Conservation (phyloP, 2,329 filamentous ascomycete genomes). For the Elsinoe arachidis region DNA sequence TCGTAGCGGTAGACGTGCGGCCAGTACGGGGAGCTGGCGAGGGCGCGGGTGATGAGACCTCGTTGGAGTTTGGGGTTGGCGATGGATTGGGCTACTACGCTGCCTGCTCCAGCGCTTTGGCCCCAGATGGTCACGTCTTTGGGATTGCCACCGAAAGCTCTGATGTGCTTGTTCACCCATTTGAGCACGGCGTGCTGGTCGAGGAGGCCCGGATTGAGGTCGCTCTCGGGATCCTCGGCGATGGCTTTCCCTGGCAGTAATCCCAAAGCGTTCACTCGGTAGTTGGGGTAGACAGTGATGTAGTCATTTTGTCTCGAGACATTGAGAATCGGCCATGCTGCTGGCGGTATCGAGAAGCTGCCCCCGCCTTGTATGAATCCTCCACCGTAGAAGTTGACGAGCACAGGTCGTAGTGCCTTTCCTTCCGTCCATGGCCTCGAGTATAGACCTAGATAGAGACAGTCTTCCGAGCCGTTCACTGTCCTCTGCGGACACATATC, state of each 20-base stretch:
- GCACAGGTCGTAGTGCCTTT: slow-evolving; percentile 45
- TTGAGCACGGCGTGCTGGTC: slow-evolving; percentile 44
- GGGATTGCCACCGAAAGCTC: slow-evolving; percentile 38
- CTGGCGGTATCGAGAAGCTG: slow-evolving; percentile 47
- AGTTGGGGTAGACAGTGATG: slow-evolving; percentile 45
- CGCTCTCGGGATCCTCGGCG: slow-evolving; percentile 34
- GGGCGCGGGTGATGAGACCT: slow-evolving; percentile 38
- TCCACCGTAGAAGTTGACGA: slow-evolving; percentile 54
- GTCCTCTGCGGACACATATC: slow-evolving; percentile 53
- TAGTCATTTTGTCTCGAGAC: slow-evolving; percentile 44
- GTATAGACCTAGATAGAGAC: slow-evolving; percentile 53
- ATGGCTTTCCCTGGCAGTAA: slow-evolving; percentile 45
- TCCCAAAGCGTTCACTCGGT: slow-evolving; percentile 50
- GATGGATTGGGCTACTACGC: slow-evolving; percentile 45
- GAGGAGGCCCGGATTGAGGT: slow-evolving; percentile 40
- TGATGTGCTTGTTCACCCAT: slow-evolving; percentile 44
- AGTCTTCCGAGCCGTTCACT: slow-evolving; percentile 50
- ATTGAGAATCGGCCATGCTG: slow-evolving; percentile 51
- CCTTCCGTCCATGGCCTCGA: slow-evolving; percentile 45
- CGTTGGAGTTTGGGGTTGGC: slow-evolving; percentile 35
- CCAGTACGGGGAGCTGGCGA: slow-evolving; percentile 50
- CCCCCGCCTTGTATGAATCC: slow-evolving; percentile 53
- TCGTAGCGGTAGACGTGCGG: slow-evolving; percentile 50
- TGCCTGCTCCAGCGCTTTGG: slow-evolving; percentile 48
- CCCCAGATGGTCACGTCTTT: slow-evolving; percentile 35